Evolutionary conservation across 106 monocot species (phyloP), one percentile per base, ranked within the genome.

Genomic region (Posidonia australis): DNA sequence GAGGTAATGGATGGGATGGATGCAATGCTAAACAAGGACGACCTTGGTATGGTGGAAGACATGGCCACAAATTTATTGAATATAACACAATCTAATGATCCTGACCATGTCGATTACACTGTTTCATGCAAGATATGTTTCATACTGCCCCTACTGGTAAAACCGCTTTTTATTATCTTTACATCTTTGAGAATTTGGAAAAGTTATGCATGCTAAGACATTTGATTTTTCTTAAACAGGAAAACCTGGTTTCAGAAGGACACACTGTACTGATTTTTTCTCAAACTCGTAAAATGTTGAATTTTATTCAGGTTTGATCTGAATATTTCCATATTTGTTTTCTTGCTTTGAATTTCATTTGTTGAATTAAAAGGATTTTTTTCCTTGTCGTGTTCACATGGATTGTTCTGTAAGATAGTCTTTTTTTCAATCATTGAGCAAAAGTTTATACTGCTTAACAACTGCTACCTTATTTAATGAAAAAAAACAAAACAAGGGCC

Each of bases 241-340:
- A 82, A 31, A 91, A 91, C 29, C 72, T 98, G 56, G 24, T 91
- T 67, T 57, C 49, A 44, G 98, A 83, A 67, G 85, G 87, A 1
- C 98, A 98, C 46, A 49, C 44, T 54, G 78, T 90, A 11, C 67
- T 98, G 44, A 91, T 98, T 53, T 98, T 98, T 68, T 98, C 98
- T n/a, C 98, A 98, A 67, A 87, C 98, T 73, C 84, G 91, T 46
- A 98, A 98, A 85, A 98, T 98, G 98, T 68, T 98, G 46, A 88
- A 91, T 79, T 71, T 85, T 63, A 77, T 98, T 51, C 84, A 98
- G 90, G 98, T 91, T 46, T 28, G 44, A 51, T 71, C 23, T 58
- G 6, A 28, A 10, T 3, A 49, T 49, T 4, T 16, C 14, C 48
- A 49, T 49, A 36, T 36, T 36, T 36, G 7, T 7, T 44, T 63